Conservation (phyloP, 225 moss, liverwort and hornwort species). For the Neckera pumila region DNA sequence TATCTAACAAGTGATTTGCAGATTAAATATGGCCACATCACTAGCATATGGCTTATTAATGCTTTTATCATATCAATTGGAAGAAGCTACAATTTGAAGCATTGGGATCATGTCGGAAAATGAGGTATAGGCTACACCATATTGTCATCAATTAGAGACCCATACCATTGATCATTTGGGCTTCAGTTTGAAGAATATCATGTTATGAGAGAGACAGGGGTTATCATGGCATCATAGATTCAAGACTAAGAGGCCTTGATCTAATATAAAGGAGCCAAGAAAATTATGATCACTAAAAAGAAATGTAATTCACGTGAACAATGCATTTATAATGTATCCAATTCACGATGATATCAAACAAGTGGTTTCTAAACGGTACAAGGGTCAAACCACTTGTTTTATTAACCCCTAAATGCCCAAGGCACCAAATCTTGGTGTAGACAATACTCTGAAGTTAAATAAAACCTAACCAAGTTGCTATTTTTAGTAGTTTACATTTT, state of each 20-base stretch:
- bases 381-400: neutral
- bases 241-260: too few species aligned
- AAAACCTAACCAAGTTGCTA: too few species aligned
- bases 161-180: accelerated
- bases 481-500: too few species aligned
- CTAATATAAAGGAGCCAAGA: neutral
- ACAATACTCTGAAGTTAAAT: too few species aligned
- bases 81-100: accelerated
- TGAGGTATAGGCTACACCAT: accelerated
- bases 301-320: accelerated
- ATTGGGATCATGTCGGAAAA: neutral
- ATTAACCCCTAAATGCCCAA: too few species aligned
- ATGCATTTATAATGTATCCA: neutral
- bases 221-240: neutral
- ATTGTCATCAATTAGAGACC: neutral
- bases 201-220: neutral
- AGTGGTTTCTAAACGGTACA: neutral
- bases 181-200: neutral
- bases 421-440: too few species aligned
- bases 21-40: neutral
- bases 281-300: neutral
- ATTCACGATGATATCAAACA: neutral
- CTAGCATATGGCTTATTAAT: accelerated
- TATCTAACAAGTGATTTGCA: neutral
- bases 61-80: neutral